Evolutionary conservation across 2,329 filamentous ascomycete species (phyloP).

Genomic region (Ophiostoma novo-ulmi): DNA sequence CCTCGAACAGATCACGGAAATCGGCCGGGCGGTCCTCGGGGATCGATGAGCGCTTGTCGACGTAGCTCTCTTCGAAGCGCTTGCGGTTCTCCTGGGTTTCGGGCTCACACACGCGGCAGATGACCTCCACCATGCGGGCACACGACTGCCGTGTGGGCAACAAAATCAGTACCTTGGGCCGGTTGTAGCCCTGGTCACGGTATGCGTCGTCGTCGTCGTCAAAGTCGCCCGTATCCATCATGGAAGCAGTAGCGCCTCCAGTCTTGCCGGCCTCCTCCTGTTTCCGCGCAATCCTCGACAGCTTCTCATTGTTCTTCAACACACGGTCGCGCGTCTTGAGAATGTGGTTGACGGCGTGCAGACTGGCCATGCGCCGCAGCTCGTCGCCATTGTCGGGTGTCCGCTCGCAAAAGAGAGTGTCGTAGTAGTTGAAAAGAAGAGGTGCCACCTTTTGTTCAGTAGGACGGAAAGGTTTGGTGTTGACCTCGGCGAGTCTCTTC

Average conservation of each 20-base stretch:
- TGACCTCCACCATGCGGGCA: slow-evolving; percentile 68
- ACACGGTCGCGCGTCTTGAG: slow-evolving; percentile 91
- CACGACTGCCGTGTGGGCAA: slow-evolving; percentile 85
- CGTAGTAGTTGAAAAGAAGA: slow-evolving; percentile 74
- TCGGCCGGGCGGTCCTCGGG: slow-evolving; percentile 67
- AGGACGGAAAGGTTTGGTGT: slow-evolving; percentile 53
- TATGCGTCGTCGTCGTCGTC: slow-evolving; percentile 64
- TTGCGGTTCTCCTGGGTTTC: slow-evolving; percentile 95
- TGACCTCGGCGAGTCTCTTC: slow-evolving; percentile 55
- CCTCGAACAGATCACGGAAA: slow-evolving; percentile 82
- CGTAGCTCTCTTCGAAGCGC: slow-evolving; percentile 80
- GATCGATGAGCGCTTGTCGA: slow-evolving; percentile 53
- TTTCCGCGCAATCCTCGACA: slow-evolving; percentile 49
- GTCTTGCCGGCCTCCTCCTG: slow-evolving; percentile 51
- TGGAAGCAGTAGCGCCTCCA: slow-evolving; percentile 42
- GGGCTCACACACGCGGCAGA: slow-evolving; percentile 69
- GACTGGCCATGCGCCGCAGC: slow-evolving; percentile 66
- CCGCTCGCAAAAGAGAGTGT: slow-evolving; percentile 71
- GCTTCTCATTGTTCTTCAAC: slow-evolving; percentile 82
- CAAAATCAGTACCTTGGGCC: slow-evolving; percentile 87
- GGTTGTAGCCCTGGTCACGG: slow-evolving; percentile 90
- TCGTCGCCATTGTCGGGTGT: slow-evolving; percentile 62
- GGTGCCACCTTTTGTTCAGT: slow-evolving; percentile 63
- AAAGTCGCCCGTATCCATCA: slow-evolving; percentile 54
- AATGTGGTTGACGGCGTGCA: slow-evolving; percentile 87